Percentiles rank a stretch among this genome's conserved stretches.
phyloP scores from a whole-genome alignment of 1,284 basidiomycete species.

The Irpex sp. region DNA sequence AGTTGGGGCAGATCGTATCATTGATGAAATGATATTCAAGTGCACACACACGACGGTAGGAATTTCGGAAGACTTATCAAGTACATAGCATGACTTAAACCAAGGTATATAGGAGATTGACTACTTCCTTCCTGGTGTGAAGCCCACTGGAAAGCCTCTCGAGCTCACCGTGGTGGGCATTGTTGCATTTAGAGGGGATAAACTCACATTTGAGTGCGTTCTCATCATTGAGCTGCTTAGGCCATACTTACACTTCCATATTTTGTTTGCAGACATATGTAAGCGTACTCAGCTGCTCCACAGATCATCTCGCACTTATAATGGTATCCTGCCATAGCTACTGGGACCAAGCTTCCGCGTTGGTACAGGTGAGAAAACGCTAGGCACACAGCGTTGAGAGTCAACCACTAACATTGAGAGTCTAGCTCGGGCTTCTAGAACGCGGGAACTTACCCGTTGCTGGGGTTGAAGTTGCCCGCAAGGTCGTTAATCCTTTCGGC shows the following conservation, averaged over 20 bases:
- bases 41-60: conserved; percentile 40
- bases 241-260: background rate
- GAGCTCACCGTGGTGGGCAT: conserved; percentile 48
- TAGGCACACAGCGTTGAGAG: background rate
- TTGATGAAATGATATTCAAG: conserved; percentile 47
- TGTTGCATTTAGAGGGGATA: conserved; percentile 49
- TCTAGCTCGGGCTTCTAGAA: conserved; percentile 36
- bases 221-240: background rate
- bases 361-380: conserved; percentile 33
- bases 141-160: conserved; percentile 41
- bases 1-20: conserved; percentile 44
- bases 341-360: conserved; percentile 44
- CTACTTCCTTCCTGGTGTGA: conserved; percentile 46
- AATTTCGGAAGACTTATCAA: background rate
- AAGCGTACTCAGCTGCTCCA: conserved; percentile 6
- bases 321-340: conserved; percentile 28
- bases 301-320: background rate
- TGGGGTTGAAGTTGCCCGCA: conserved; percentile 35
- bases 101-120: conserved; percentile 37
- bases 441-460: conserved; percentile 33
- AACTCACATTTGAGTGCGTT: conserved; percentile 48
- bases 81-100: background rate
- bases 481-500: conserved; percentile 41
- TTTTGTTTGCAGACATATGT: conserved; percentile 25
- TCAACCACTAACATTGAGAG: background rate